A percentile compares a stretch with the other conserved stretches of the same genome.
Conservation (phyloP, 2,329 filamentous ascomycete genomes). For the Daldinia eschscholtzii region DNA sequence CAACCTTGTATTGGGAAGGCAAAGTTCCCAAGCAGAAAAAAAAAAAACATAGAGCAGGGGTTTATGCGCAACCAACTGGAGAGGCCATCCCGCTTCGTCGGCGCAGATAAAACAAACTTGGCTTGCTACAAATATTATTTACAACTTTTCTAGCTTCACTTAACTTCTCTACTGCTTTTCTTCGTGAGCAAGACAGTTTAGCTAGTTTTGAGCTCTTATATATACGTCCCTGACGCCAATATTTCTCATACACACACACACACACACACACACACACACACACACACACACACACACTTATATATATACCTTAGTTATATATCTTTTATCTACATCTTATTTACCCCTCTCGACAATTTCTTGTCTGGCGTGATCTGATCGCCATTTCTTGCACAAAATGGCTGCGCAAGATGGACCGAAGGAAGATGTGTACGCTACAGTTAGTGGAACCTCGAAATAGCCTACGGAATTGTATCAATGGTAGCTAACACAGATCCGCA, state of each 20-base stretch:
- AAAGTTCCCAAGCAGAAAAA: conserved; percentile 18
- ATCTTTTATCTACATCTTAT: conserved; percentile 3
- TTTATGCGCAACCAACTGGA: conserved; percentile 20
- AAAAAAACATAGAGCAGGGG: conserved; percentile 26
- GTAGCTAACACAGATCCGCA: conserved; percentile 48
- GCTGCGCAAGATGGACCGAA: conserved; percentile 48
- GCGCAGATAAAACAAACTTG: conserved; percentile 19
- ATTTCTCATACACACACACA: neutral
- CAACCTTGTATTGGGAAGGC: conserved; percentile 29
- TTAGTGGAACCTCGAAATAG: conserved; percentile 54
- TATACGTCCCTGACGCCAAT: neutral
- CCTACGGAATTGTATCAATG: conserved; percentile 17
- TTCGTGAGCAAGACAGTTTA: neutral
- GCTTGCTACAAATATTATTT: conserved; percentile 3
- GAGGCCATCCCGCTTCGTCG: conserved; percentile 25
- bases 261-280: no score
- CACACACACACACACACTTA: no score
- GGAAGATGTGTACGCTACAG: conserved; percentile 69
- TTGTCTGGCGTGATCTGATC: conserved; percentile 32
- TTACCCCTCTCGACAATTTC: conserved; percentile 25
- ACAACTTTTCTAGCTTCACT: neutral
- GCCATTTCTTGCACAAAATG: conserved; percentile 45
- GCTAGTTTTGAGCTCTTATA: neutral
- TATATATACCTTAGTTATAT: neutral
- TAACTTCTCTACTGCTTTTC: conserved; percentile 9